Conservation (phyloP, 176 grass and related monocot genomes). For the Eleusine coracana region DNA sequence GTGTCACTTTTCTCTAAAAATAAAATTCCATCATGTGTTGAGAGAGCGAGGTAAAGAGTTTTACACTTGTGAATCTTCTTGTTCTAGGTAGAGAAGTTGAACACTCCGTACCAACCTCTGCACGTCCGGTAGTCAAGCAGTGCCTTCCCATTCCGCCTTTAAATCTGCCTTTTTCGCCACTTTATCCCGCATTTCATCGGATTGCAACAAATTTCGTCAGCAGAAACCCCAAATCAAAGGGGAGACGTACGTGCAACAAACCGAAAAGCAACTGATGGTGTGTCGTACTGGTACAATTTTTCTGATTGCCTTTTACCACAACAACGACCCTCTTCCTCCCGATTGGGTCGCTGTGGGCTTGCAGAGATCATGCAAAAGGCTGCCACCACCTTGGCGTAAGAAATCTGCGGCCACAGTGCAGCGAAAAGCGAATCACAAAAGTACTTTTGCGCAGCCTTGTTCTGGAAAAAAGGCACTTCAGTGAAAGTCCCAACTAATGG, state of each 20-base stretch:
- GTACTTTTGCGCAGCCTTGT: slow-evolving; percentile 52
- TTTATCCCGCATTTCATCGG: background rate
- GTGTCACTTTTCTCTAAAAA: no score
- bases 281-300: background rate
- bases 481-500: slow-evolving; percentile 38
- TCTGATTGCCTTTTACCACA: slow-evolving; percentile 19
- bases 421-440: slow-evolving; percentile 37
- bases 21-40: no score
- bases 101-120: background rate
- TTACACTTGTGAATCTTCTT: background rate
- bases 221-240: background rate
- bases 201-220: background rate
- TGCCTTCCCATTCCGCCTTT: background rate
- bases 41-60: background rate
- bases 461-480: slow-evolving; percentile 29
- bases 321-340: slow-evolving; percentile 20
- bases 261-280: background rate
- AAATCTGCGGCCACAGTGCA: slow-evolving; percentile 35
- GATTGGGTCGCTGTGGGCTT: background rate
- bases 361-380: slow-evolving; percentile 32
- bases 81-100: background rate
- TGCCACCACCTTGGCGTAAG: background rate
- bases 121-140: background rate
- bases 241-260: background rate
- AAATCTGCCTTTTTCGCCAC: background rate